Percentiles rank a stretch among this genome's conserved stretches.
Conservation (phyloP, 495 filamentous ascomycete species). For the Aspergillus cristatus region DNA sequence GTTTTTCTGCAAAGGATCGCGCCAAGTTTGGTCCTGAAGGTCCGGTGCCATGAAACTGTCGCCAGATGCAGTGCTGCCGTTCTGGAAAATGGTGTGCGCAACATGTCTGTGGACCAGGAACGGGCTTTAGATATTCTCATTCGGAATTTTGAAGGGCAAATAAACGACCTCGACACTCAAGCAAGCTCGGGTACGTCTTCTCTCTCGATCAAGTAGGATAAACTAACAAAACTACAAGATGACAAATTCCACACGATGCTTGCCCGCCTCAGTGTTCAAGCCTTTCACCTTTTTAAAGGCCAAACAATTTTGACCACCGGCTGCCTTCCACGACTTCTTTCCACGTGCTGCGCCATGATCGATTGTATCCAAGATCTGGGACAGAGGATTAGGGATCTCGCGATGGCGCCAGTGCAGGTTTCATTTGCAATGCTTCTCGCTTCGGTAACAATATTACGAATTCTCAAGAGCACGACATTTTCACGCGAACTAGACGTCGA, state of each 20-base stretch:
- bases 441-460: slow-evolving; percentile 26
- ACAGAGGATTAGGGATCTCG: slow-evolving; percentile 12
- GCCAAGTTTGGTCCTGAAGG: slow-evolving; percentile 21
- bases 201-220: not conserved
- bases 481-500: slow-evolving; percentile 21
- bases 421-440: slow-evolving; percentile 25
- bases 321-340: slow-evolving; percentile 24
- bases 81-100: slow-evolving; percentile 28
- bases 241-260: slow-evolving; percentile 22
- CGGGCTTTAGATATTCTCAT: slow-evolving; percentile 26
- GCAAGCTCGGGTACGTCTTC: slow-evolving; percentile 19
- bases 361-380: slow-evolving; percentile 19
- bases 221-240: slow-evolving; percentile 12
- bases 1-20: slow-evolving; percentile 23
- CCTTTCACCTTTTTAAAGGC: slow-evolving; percentile 35
- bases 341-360: slow-evolving; percentile 27
- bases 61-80: slow-evolving; percentile 25
- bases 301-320: slow-evolving; percentile 18
- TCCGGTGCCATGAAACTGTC: slow-evolving; percentile 29
- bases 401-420: slow-evolving; percentile 24
- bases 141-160: slow-evolving; percentile 25
- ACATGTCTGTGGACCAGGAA: slow-evolving; percentile 31
- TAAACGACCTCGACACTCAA: slow-evolving; percentile 24
- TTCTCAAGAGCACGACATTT: slow-evolving; percentile 28
- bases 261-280: slow-evolving; percentile 29